Evolutionary conservation across 164 flowering plant genomes (phyloP).

Genomic region (Akebia trifoliata): DNA sequence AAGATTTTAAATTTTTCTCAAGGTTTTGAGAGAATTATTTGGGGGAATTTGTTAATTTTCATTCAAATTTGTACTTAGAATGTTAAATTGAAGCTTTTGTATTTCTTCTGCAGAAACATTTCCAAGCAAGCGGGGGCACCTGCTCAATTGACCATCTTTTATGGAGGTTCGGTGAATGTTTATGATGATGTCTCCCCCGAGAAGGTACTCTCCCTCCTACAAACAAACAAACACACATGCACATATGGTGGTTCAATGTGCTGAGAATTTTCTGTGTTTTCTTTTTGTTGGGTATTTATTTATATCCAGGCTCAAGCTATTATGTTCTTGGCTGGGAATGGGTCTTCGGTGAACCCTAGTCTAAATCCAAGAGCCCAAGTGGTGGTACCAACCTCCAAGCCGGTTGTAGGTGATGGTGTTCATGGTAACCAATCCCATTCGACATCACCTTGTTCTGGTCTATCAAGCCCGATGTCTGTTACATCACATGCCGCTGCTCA

Average conservation of each 20-base stretch:
- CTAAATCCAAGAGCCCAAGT: conserved; percentile 28
- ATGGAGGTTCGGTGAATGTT: conserved; percentile 69
- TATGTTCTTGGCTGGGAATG: conserved; percentile 79
- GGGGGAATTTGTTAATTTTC: too few species aligned
- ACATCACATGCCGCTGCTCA: conserved; percentile 54
- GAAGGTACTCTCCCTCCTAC: conserved; percentile 40
- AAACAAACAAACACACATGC: background rate
- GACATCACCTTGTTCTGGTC: conserved; percentile 39
- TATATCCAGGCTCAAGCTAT: conserved; percentile 75
- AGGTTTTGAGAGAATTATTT: too few species aligned
- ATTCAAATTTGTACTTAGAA: background rate
- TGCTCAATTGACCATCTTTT: conserved; percentile 75
- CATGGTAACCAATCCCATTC: conserved; percentile 33
- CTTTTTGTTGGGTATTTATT: background rate
- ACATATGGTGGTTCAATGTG: background rate
- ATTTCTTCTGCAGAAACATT: conserved; percentile 33
- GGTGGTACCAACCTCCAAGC: conserved; percentile 33
- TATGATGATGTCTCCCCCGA: conserved; percentile 74
- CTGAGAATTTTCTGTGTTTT: background rate
- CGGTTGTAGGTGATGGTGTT: conserved; percentile 32
- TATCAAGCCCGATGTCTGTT: conserved; percentile 63
- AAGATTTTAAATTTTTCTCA: too few species aligned
- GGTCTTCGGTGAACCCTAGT: conserved; percentile 30
- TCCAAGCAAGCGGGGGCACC: conserved; percentile 37
- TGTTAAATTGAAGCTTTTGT: conserved; percentile 5